phyloP scores from a whole-genome alignment of 2,329 filamentous ascomycete species.

The Penicillium janthinellum region DNA sequence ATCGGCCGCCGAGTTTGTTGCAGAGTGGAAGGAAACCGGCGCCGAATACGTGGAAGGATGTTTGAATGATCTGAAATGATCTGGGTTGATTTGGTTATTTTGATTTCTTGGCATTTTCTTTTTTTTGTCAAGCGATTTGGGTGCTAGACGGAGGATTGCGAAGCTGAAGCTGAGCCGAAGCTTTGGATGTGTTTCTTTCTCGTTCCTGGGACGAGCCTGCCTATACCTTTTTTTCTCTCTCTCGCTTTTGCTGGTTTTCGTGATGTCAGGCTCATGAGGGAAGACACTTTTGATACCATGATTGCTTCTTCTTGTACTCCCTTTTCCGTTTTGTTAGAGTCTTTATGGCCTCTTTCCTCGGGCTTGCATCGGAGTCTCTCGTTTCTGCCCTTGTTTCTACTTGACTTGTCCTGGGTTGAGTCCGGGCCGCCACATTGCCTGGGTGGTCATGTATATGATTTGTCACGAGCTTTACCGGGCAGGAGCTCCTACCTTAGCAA shows the following conservation, averaged over 20 bases:
- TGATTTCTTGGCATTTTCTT: slow-evolving; percentile 3
- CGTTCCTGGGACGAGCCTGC: neutral
- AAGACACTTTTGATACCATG: slow-evolving; percentile 18
- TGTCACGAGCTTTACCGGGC: neutral
- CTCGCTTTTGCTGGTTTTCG: neutral
- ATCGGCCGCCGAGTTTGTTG: slow-evolving; percentile 44
- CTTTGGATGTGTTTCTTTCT: too few relatives aligned
- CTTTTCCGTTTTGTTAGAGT: neutral
- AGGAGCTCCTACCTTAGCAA: too few relatives aligned
- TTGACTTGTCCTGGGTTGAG: neutral
- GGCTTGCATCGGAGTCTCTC: neutral
- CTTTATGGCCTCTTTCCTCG: slow-evolving; percentile 1
- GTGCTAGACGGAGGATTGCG: too few relatives aligned
- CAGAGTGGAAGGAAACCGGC: slow-evolving; percentile 43
- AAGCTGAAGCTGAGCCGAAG: too few relatives aligned
- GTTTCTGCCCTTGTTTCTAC: too few relatives aligned
- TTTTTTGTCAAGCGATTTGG: neutral
- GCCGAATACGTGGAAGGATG: slow-evolving; percentile 38
- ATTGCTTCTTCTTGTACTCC: slow-evolving; percentile 2
- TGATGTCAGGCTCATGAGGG: slow-evolving; percentile 5
- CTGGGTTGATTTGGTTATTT: neutral
- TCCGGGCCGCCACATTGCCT: neutral
- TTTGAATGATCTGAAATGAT: slow-evolving; percentile 22
- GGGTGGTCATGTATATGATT: neutral
- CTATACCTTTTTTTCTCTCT: neutral